Evolutionary conservation across 2,329 filamentous ascomycete genomes (phyloP), one percentile per base, ranked within the genome.

Genomic region (Chrysoporthe cubensis): DNA sequence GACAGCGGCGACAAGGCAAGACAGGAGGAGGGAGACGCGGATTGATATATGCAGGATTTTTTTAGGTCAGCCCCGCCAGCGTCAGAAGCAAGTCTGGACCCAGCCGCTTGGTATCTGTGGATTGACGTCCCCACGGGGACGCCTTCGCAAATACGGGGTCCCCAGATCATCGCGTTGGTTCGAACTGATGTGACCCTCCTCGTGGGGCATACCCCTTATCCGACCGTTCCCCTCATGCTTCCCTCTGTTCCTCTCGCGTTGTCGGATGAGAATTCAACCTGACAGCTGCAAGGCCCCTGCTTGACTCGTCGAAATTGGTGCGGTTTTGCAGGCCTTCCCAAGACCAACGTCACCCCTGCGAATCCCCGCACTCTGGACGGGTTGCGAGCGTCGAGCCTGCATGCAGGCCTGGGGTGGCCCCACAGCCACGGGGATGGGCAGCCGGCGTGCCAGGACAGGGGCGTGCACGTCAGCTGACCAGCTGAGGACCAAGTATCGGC

Each of bases 41-140:
- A 32, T 56, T 69, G 68, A 70, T 68, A 70, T 70, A 70, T 62
- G 65, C 60, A 67, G 50, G 65, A 40, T 60, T 58, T 60, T 42
- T 40, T 11, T 44, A 26, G n/a, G 14, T 34, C 26, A 26, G 16
- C 2, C 21, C 4, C 14, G 11, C n/a, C 40, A n/a, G 54, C 18
- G 54, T 21, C 44, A 18, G 18, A 40, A 8, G 14, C 16, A 40
- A 9, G 34, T n/a, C 32, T 54, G 46, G 66, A 26, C 52, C 56
- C 56, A 40, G 46, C 50, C 44, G 62, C 44, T 58, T 52, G 60
- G 64, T 57, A 64, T 64, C 44, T 16, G 50, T 40, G 37, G 46
- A 34, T 63, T 54, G 40, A 32, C 34, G 8, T 59, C 42, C 37
- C 64, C 59, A 69, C 26, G 67, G 66, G 37, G 57, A 16, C 48